Base-by-base conservation (phyloP, 2,329 filamentous ascomycete genomes). In the Setomelanomma holmii region DNA sequence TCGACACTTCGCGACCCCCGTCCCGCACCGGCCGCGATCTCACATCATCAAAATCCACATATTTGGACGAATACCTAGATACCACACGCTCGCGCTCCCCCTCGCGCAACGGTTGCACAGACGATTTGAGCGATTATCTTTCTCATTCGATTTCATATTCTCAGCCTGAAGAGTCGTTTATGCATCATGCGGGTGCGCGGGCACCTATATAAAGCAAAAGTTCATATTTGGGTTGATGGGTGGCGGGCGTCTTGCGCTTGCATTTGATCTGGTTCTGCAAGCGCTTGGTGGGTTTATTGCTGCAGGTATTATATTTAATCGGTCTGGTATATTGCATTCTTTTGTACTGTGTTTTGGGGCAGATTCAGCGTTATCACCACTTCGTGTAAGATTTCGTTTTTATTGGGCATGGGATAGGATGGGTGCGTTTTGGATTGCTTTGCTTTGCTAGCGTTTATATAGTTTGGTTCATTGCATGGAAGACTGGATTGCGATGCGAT, bases 121-220 rank as follows among this genome's bases (percentile, higher is more conserved):
- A 36, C 19, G 39, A 41, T 17, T 41, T 59, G 5, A 46, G 53
- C 4, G 56, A 51, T 17, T 59, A 59, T 27, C 47, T 59, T 5
- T 51, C 56, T 2, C 56, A 59, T n/a, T 56, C 53, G 7, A 57
- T 60, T 50, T 57, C 54, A 11, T 57, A 45, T 41, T 45, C 39
- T 10, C 45, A 49, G 20, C 45, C 14, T 24, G 40, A 40, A 6
- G 45, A 36, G 27, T 30, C 27, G 5, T 30, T 30, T 30, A 30
- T 30, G 27, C 10, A 10, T 8, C 27, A 30, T 30, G 27, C 27
- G 10, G 14, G 14, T 8, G 27, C 27, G 27, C 27, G n/a, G n/a
- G n/a, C n/a, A n/a, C n/a, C n/a, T n/a, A n/a, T n/a, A n/a, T n/a
- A n/a, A n/a, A n/a, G n/a, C n/a, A n/a, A n/a, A n/a, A n/a, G n/a